Evolutionary conservation across 805 yeast genomes (phyloP), one percentile per base, ranked within the genome.

Genomic region (Yarrowia divulgata): DNA sequence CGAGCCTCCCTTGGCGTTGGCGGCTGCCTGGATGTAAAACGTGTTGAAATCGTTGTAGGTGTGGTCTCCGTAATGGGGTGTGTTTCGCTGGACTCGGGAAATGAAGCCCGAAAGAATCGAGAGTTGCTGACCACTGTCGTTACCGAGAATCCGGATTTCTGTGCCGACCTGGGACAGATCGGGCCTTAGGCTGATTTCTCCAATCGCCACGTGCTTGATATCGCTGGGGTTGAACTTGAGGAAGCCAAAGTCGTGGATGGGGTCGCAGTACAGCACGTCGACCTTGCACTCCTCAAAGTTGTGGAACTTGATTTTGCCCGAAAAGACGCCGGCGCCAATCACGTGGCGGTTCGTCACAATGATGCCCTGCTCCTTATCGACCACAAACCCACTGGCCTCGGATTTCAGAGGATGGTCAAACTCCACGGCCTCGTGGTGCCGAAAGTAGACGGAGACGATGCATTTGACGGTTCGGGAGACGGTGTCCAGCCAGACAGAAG

Each of bases 1-100:
- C 3, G 97, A 91, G 2, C 98, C 98, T 40, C 97, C 98, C n/a
- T 97, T 89, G 0, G 98, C 97, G 70, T 93, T 86, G 1, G 98
- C 97, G 6, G 98, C 97, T 0, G 97, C 97, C 79, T 93, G 97
- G 69, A 93, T 91, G 79, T 93, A 93, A 77, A 91, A 97, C 0
- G 97, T 92, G 77, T 93, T 92, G 83, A 92, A 93, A 81, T 93
- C 98, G 76, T 90, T 91, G 78, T 93, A 93, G 16, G 96, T 88
- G 76, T 90, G 80, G 35, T 87, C 88, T 64, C 97, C 97, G 75
- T 93, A 93, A 72, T 90, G 96, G 1, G 98, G 98, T 7, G 97
- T 95, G 77, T 93, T 93, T 82, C 97, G 87, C 79, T 93, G 97
- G 70, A 92, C 79, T 77, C 97, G 86, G 66, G 85, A 80, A 45